Conservation (phyloP, 305 asterid genomes). For the Rubia balearica region DNA sequence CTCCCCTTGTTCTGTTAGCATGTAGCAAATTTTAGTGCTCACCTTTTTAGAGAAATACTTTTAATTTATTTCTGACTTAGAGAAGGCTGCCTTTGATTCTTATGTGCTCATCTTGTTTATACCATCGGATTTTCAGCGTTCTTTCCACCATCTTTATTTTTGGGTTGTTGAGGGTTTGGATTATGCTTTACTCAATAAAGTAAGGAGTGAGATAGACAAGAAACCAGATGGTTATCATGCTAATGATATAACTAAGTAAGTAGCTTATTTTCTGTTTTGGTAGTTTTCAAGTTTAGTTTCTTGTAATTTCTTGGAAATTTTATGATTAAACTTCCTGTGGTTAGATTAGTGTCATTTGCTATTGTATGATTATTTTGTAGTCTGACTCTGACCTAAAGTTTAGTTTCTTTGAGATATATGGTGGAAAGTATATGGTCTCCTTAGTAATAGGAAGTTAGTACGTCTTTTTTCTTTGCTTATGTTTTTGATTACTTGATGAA, state of each 20-base stretch:
- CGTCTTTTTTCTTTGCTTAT: too few relatives aligned
- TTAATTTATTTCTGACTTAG: not conserved
- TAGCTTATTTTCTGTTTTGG: constrained; percentile 7
- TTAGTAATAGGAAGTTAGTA: too few relatives aligned
- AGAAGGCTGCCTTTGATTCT: not conserved
- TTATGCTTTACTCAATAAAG: constrained; percentile 87
- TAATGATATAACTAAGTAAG: constrained; percentile 59
- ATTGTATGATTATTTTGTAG: not conserved
- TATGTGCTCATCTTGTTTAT: not conserved
- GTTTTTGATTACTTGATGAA: too few relatives aligned
- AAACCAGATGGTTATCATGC: constrained; percentile 68
- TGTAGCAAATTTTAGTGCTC: not conserved
- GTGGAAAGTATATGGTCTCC: too few relatives aligned
- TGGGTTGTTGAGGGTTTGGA: constrained; percentile 89
- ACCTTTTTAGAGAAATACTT: not conserved
- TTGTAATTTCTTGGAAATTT: not conserved
- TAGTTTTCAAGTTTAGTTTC: not conserved
- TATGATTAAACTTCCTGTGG: not conserved
- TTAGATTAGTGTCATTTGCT: not conserved
- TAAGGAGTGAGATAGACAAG: constrained; percentile 90
- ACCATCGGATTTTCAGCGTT: constrained; percentile 8
- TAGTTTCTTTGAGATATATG: too few relatives aligned
- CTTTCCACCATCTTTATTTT: constrained; percentile 19
- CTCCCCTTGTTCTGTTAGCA: not conserved
- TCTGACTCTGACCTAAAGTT: too few relatives aligned